A percentile compares a stretch with the other conserved stretches of the same genome.
Conservation (phyloP, 208 protist species). For the Crithidia acanthocephali region DNA sequence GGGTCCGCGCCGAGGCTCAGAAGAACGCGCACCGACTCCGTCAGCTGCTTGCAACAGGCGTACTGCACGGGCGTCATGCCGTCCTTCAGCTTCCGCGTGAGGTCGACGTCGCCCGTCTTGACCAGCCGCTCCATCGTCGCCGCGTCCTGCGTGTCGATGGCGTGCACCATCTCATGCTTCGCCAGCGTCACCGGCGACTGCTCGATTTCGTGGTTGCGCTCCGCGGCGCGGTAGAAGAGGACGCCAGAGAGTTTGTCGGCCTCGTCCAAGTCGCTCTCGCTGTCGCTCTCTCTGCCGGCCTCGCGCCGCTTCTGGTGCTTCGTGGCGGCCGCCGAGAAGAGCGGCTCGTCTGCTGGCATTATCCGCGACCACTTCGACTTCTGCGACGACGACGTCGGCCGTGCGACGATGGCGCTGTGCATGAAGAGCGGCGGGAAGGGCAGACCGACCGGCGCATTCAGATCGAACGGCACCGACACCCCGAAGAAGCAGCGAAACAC, state of each 20-base stretch:
- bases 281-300: slow-evolving; percentile 81
- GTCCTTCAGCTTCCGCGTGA: slow-evolving; percentile 48
- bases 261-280: slow-evolving; percentile 86
- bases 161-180: slow-evolving; percentile 65
- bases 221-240: slow-evolving; percentile 81
- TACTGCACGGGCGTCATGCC: slow-evolving; percentile 91
- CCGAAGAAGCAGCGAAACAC: slow-evolving; percentile 84
- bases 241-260: slow-evolving; percentile 67
- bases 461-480: slow-evolving; percentile 64
- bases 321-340: slow-evolving; percentile 40
- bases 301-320: slow-evolving; percentile 65
- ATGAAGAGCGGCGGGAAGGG: slow-evolving; percentile 85
- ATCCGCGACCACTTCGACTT: slow-evolving; percentile 68
- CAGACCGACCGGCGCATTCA: slow-evolving; percentile 50
- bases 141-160: slow-evolving; percentile 59
- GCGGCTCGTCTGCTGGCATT: slow-evolving; percentile 55
- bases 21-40: slow-evolving; percentile 51
- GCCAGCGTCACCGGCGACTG: slow-evolving; percentile 56
- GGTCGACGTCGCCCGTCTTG: slow-evolving; percentile 51
- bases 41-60: slow-evolving; percentile 66
- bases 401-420: slow-evolving; percentile 72
- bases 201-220: slow-evolving; percentile 68
- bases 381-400: slow-evolving; percentile 31
- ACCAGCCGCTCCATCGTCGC: slow-evolving; percentile 53
- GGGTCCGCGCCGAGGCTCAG: slow-evolving; percentile 83